Conservation (phyloP, 2,329 filamentous ascomycete species). For the Capronia epimyces region DNA sequence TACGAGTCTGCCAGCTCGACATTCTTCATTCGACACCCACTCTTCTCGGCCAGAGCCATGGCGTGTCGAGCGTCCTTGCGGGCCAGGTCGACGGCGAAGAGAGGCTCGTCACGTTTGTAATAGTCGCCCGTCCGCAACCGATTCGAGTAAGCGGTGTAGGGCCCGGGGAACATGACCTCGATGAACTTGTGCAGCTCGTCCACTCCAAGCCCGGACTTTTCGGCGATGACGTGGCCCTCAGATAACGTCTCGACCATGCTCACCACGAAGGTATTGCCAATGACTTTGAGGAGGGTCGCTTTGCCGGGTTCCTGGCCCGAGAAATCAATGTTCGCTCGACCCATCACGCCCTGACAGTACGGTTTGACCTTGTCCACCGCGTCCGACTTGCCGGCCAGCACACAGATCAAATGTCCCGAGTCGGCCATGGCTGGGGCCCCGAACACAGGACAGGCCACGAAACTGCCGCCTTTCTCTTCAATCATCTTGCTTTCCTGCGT, state of each 20-base stretch:
- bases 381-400: slow-evolving; percentile 60
- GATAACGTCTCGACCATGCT: slow-evolving; percentile 76
- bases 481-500: slow-evolving; percentile 58
- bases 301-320: slow-evolving; percentile 62
- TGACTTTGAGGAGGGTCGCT: slow-evolving; percentile 68
- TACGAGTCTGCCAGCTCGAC: slow-evolving; percentile 65
- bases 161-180: slow-evolving; percentile 67
- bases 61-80: slow-evolving; percentile 78
- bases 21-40: slow-evolving; percentile 59
- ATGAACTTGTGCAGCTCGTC: slow-evolving; percentile 67
- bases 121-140: slow-evolving; percentile 74
- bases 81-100: slow-evolving; percentile 77
- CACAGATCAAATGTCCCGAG: slow-evolving; percentile 63
- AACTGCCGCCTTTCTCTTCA: slow-evolving; percentile 58
- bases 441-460: slow-evolving; percentile 63
- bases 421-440: slow-evolving; percentile 49
- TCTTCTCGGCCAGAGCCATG: slow-evolving; percentile 56
- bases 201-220: slow-evolving; percentile 70
- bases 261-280: slow-evolving; percentile 81
- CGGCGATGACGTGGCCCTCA: slow-evolving; percentile 71
- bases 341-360: slow-evolving; percentile 68
- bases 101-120: slow-evolving; percentile 66
- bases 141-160: slow-evolving; percentile 67
- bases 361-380: slow-evolving; percentile 61
- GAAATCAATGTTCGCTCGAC: slow-evolving; percentile 64